Percentiles rank a stretch among this genome's conserved stretches.
phyloP scores from a whole-genome alignment of 2,329 filamentous ascomycete genomes.

The Sarocladium brachiariae region DNA sequence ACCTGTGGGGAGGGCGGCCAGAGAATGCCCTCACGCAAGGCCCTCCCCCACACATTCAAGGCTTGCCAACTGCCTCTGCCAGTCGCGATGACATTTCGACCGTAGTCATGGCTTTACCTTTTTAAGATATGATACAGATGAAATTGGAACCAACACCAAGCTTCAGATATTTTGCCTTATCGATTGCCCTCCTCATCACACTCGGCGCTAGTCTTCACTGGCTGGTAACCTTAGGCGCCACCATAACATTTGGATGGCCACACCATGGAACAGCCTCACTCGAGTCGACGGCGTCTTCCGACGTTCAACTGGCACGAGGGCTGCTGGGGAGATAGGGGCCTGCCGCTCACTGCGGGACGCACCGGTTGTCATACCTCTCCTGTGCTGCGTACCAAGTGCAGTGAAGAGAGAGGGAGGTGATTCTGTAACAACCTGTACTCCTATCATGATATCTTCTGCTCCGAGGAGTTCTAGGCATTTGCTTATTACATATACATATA shows the following conservation, averaged over 20 bases:
- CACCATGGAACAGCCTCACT: not conserved
- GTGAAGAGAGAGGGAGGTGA: too few relatives aligned
- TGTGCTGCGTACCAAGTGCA: too few relatives aligned
- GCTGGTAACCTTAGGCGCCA: not conserved
- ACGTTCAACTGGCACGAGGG: not conserved
- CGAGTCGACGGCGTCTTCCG: not conserved
- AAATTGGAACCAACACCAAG: not conserved
- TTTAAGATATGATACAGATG: not conserved
- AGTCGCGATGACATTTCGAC: not conserved
- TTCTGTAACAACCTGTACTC: too few relatives aligned
- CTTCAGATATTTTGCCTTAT: not conserved
- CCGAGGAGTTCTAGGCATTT: too few relatives aligned
- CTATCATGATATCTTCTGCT: too few relatives aligned
- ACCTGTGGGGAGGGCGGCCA: conserved; percentile 21
- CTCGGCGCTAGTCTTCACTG: not conserved
- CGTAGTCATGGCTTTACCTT: not conserved
- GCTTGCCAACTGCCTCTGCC: not conserved
- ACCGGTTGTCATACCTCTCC: not conserved
- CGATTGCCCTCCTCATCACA: not conserved
- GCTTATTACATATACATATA: too few relatives aligned
- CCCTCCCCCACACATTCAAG: not conserved
- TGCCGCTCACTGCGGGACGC: not conserved
- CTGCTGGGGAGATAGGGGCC: not conserved
- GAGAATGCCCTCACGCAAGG: conserved; percentile 12
- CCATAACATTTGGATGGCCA: not conserved